Base-by-base conservation (phyloP, 495 filamentous ascomycete genomes). In the Neurospora discreta region DNA sequence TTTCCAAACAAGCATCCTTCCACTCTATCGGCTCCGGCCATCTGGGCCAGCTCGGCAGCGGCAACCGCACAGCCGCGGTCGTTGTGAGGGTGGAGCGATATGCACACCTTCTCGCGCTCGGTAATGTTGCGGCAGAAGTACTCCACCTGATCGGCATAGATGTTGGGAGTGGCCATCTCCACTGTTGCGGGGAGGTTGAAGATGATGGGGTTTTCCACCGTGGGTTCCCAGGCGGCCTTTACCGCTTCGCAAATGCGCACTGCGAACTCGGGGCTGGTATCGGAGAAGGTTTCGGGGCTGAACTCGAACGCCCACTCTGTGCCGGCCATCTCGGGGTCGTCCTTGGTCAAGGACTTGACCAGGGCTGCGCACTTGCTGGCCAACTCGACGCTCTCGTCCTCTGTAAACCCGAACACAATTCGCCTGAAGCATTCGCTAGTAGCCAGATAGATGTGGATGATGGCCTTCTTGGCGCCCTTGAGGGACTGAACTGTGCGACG, bases 161-260 rank as follows among this genome's bases (percentile, higher is more conserved):
- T 87, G 77, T 99, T 99, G 23, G 95, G 95, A 3, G 95, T 99
- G 3, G 93, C 82, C 91, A 98, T 91, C 82, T 98, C 95, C 23
- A 99, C 95, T 0, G 95, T 98, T 9, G 95, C 95, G 11, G 95
- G 95, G 39, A 99, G 87, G 81, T 99, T 99, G 87, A 99, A 98
- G 79, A 99, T 95, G 77, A 99, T 95, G 18, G 91, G 93, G 77
- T 91, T 90, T 78, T 94, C 87, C 23, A 83, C 90, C 0, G 89
- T 88, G 7, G 95, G 95, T 70, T 85, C 94, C 95, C 95, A 99
- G 1, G 94, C 94, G n/a, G 85, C 89, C 86, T 98, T 98, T 72
- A 98, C 95, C 36, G 94, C 94, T 80, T 97, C 92, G 79, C 95
- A 99, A 40, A 98, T 88, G 76, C 90, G 80, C 30, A 98, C 82